Conservation (phyloP, 805 yeast genomes). For the Nakazawaea molendinolei region DNA sequence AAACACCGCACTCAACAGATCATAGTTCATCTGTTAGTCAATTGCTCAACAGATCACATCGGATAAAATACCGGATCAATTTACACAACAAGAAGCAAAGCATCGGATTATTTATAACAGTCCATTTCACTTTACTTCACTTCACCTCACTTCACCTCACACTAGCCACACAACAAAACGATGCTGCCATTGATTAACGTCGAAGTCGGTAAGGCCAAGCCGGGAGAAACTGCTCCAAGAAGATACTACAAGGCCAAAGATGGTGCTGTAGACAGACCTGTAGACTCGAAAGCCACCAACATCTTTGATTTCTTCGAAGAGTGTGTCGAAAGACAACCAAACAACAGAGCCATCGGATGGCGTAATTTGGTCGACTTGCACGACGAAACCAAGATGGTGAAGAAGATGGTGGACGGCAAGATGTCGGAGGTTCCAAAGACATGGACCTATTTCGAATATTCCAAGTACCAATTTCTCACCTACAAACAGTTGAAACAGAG, state of each 20-base stretch:
- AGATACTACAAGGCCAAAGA: conserved; percentile 47
- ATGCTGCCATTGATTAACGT: conserved; percentile 44
- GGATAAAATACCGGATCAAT: too few relatives aligned
- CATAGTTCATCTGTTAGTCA: too few relatives aligned
- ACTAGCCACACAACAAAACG: too few relatives aligned
- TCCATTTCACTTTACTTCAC: not conserved
- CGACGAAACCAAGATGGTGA: conserved; percentile 66
- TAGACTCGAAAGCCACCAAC: conserved; percentile 55
- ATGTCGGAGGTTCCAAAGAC: conserved; percentile 67
- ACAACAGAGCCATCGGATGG: conserved; percentile 61
- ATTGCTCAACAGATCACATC: too few relatives aligned
- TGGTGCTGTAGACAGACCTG: conserved; percentile 50
- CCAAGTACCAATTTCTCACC: conserved; percentile 61
- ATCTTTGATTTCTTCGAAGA: conserved; percentile 65
- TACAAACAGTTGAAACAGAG: conserved; percentile 48
- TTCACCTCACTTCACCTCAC: too few relatives aligned
- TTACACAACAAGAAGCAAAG: too few relatives aligned
- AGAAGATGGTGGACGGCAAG: conserved; percentile 74
- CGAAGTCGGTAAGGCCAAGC: conserved; percentile 63
- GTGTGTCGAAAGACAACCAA: conserved; percentile 50
- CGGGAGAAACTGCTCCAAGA: conserved; percentile 81
- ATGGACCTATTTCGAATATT: conserved; percentile 81
- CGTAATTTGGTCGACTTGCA: conserved; percentile 72
- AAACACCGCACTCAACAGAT: too few relatives aligned
- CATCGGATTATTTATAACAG: not conserved